phyloP scores from a whole-genome alignment of 1,284 basidiomycete genomes.

The Takashimella tepidaria region DNA sequence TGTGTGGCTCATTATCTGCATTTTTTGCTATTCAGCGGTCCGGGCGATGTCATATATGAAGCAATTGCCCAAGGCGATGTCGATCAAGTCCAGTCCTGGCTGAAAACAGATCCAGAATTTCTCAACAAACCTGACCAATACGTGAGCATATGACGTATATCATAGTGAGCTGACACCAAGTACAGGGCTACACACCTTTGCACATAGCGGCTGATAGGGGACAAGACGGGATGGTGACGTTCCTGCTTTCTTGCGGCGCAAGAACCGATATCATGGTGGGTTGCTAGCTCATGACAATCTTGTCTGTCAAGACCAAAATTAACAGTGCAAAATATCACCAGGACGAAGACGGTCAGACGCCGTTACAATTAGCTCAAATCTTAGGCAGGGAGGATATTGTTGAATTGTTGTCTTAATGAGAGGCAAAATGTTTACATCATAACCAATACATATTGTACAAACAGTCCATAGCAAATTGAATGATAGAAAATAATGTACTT shows the following conservation, averaged over 20 bases:
- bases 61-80: conserved; percentile 59
- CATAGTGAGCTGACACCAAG: neutral
- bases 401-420: conserved; percentile 12
- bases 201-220: conserved; percentile 83
- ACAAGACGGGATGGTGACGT: conserved; percentile 54
- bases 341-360: conserved; percentile 42
- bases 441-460: too few relatives aligned
- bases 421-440: too few relatives aligned
- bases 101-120: conserved; percentile 49
- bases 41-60: conserved; percentile 53
- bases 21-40: conserved; percentile 9
- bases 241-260: conserved; percentile 63
- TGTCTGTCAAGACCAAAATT: conserved; percentile 2
- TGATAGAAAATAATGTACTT: conserved; percentile 1
- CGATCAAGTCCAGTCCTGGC: conserved; percentile 50
- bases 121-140: conserved; percentile 58
- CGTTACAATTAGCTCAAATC: conserved; percentile 28
- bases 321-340: conserved; percentile 3
- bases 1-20: conserved; percentile 1
- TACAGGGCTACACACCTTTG: conserved; percentile 74
- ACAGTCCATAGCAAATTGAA: neutral
- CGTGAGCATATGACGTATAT: conserved; percentile 50
- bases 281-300: neutral
- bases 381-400: conserved; percentile 29
- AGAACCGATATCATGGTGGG: conserved; percentile 59